Conservation (phyloP, 768 basidiomycete species). For the Phylloporus arenicola region DNA sequence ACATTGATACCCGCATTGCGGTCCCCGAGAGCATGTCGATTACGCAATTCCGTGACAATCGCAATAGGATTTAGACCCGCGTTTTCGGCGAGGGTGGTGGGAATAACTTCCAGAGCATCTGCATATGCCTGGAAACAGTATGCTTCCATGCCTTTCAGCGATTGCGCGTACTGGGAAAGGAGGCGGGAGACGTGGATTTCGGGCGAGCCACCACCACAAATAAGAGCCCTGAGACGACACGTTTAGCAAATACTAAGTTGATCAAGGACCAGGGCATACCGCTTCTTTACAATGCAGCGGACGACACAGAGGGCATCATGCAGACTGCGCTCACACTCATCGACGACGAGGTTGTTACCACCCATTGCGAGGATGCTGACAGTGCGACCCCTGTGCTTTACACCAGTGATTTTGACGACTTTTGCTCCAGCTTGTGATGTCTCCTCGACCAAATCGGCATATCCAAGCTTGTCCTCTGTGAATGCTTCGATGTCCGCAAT, state of each 20-base stretch:
- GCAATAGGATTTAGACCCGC: slow-evolving; percentile 97
- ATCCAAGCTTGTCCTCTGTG: slow-evolving; percentile 95
- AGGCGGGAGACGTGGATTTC: slow-evolving; percentile 95
- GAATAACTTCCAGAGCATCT: slow-evolving; percentile 96
- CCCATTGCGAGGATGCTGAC: slow-evolving; percentile 96
- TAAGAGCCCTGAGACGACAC: slow-evolving; percentile 60
- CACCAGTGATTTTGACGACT: slow-evolving; percentile 90
- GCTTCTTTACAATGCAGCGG: slow-evolving; percentile 95
- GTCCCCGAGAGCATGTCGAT: slow-evolving; percentile 94
- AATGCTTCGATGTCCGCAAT: slow-evolving; percentile 97
- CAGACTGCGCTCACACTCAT: slow-evolving; percentile 94
- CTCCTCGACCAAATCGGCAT: slow-evolving; percentile 94
- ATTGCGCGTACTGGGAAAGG: slow-evolving; percentile 85
- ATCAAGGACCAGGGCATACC: slow-evolving; percentile 44
- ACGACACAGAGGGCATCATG: slow-evolving; percentile 99
- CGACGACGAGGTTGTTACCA: slow-evolving; percentile 85
- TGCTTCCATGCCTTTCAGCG: slow-evolving; percentile 95
- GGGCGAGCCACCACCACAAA: slow-evolving; percentile 94
- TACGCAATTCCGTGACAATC: slow-evolving; percentile 96
- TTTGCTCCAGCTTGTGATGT: slow-evolving; percentile 74
- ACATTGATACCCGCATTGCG: slow-evolving; percentile 96
- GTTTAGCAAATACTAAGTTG: not conserved
- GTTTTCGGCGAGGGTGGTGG: slow-evolving; percentile 96
- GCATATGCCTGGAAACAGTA: slow-evolving; percentile 99
- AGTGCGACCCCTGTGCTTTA: slow-evolving; percentile 91